phyloP scores from a whole-genome alignment of 23 red algal genomes.

The Chondrus crispus region DNA sequence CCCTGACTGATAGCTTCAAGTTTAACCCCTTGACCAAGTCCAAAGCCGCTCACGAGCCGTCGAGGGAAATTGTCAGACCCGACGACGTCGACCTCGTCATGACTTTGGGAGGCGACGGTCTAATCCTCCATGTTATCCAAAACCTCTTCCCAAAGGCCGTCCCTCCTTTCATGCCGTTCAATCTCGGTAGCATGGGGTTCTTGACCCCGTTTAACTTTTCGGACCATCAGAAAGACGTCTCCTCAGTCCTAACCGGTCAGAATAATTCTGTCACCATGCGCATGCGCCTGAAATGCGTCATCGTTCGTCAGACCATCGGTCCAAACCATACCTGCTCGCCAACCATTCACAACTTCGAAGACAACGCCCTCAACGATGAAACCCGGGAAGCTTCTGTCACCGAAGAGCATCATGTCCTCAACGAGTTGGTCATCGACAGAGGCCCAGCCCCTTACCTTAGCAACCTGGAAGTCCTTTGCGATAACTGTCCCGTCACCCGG shows the following conservation, averaged over 20 bases:
- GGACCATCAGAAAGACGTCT: constrained; percentile 31
- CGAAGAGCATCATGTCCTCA: constrained; percentile 69
- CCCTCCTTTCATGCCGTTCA: constrained; percentile 82
- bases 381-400: not conserved
- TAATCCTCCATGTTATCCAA: constrained; percentile 78
- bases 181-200: constrained; percentile 82
- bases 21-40: not conserved
- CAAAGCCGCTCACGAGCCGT: not conserved
- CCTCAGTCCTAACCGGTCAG: constrained; percentile 36
- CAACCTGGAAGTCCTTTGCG: constrained; percentile 68
- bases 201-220: constrained; percentile 80
- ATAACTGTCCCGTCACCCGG: constrained; percentile 68
- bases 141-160: constrained; percentile 69
- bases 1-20: not conserved
- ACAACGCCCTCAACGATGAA: not conserved
- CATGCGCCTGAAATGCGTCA: constrained; percentile 78
- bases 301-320: not conserved
- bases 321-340: not conserved
- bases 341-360: constrained; percentile 13
- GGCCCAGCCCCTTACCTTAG: constrained; percentile 78
- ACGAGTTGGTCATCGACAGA: constrained; percentile 89
- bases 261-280: constrained; percentile 61
- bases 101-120: constrained; percentile 92
- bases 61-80: not conserved
- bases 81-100: constrained; percentile 55